A percentile compares a stretch with the other conserved stretches of the same genome.
Conservation (phyloP, 1,284 basidiomycete genomes). For the Ustilago crameri region DNA sequence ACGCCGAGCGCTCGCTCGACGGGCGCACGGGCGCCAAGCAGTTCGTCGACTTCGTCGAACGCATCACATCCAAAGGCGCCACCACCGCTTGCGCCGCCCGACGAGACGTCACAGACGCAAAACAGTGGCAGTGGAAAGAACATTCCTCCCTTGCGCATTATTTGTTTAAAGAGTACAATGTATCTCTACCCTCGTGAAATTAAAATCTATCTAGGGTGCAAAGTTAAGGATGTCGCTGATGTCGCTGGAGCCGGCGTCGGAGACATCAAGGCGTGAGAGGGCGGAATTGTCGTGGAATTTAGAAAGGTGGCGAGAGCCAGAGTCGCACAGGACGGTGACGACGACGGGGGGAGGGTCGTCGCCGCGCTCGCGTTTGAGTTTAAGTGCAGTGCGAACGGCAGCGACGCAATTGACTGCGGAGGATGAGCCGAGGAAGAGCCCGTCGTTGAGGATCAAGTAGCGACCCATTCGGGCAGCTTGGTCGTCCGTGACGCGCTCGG, state of each 20-base stretch:
- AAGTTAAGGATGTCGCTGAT: slow-evolving; percentile 60
- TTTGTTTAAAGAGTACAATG: slow-evolving; percentile 18
- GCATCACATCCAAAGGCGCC: slow-evolving; percentile 31
- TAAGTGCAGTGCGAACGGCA: slow-evolving; percentile 72
- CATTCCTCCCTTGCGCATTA: slow-evolving; percentile 14
- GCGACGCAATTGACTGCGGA: slow-evolving; percentile 95
- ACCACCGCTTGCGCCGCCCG: slow-evolving; percentile 50
- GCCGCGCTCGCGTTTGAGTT: slow-evolving; percentile 50
- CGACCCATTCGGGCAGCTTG: slow-evolving; percentile 65
- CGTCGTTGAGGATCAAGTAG: slow-evolving; percentile 73
- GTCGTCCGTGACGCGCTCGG: slow-evolving; percentile 61
- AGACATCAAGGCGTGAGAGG: slow-evolving; percentile 44
- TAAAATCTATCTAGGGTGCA: background rate
- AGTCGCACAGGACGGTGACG: slow-evolving; percentile 66
- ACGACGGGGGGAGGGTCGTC: slow-evolving; percentile 52
- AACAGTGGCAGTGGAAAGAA: slow-evolving; percentile 46
- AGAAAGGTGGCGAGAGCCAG: slow-evolving; percentile 63
- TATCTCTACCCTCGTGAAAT: background rate
- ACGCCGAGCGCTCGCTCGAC: slow-evolving; percentile 15
- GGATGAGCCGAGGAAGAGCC: slow-evolving; percentile 93
- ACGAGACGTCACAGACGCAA: slow-evolving; percentile 25
- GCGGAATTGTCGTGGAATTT: slow-evolving; percentile 64
- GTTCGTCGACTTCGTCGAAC: slow-evolving; percentile 50
- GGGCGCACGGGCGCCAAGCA: slow-evolving; percentile 29
- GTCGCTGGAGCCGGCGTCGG: slow-evolving; percentile 49